Conservation (phyloP, 108 stramenopile species). For the Licmophora abbreviata region DNA sequence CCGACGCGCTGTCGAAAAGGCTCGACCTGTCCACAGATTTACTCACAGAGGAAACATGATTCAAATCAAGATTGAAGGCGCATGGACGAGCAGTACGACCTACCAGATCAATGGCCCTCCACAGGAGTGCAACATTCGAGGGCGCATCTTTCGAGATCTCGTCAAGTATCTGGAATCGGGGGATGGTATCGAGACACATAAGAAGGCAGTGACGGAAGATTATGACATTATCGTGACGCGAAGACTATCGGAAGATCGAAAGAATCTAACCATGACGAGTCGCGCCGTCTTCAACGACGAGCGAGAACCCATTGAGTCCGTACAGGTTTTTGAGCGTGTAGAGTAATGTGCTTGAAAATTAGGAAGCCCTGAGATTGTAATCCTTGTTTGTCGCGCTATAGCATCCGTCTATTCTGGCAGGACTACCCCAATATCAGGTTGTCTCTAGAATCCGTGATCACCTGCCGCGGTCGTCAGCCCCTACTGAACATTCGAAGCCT, state of each 20-base stretch:
- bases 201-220: conserved; percentile 29
- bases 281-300: conserved; percentile 20
- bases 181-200: conserved; percentile 29
- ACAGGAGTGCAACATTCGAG: conserved; percentile 25
- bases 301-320: conserved; percentile 14
- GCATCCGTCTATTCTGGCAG: no score
- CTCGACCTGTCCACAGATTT: conserved; percentile 36
- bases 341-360: conserved; percentile 12
- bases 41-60: conserved; percentile 24
- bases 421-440: no score
- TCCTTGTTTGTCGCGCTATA: no score
- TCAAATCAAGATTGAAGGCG: conserved; percentile 42
- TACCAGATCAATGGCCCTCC: conserved; percentile 43
- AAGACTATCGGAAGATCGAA: conserved; percentile 17
- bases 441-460: no score
- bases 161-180: conserved; percentile 23
- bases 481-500: no score
- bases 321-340: conserved; percentile 24
- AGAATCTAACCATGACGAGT: conserved; percentile 19
- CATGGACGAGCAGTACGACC: conserved; percentile 39
- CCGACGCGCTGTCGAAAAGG: conserved; percentile 34
- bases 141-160: conserved; percentile 35
- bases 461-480: no score
- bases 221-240: conserved; percentile 28
- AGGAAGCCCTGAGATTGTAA: no score